These are phyloP conservation scores for Neurospora sp. DNA, from an alignment of 495 filamentous ascomycete genomes.

Conservation along the genomic window DNA sequence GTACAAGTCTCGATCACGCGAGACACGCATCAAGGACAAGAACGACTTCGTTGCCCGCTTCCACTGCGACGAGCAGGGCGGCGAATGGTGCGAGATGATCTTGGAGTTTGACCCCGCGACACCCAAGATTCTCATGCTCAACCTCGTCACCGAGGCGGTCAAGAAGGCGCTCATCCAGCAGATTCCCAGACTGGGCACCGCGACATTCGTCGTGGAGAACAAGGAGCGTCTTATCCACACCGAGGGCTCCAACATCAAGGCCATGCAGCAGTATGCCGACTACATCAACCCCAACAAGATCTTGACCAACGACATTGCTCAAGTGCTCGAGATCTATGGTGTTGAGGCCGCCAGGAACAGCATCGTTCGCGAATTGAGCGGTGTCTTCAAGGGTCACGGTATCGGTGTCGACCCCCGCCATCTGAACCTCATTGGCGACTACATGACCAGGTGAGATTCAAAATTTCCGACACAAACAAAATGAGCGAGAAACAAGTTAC, in stretches of 20 bases:
- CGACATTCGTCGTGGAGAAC: conserved; percentile 59
- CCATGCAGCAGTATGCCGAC: conserved; percentile 80
- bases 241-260: conserved; percentile 76
- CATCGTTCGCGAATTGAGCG: conserved; percentile 78
- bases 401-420: conserved; percentile 91
- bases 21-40: conserved; percentile 55
- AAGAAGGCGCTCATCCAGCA: conserved; percentile 76
- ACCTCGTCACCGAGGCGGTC: conserved; percentile 70
- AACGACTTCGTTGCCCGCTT: conserved; percentile 59
- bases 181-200: conserved; percentile 61
- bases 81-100: conserved; percentile 66
- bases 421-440: conserved; percentile 89
- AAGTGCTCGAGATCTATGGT: conserved; percentile 76
- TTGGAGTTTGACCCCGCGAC: conserved; percentile 73
- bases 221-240: conserved; percentile 57
- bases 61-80: conserved; percentile 65
- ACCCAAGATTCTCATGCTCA: conserved; percentile 88
- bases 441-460: conserved; percentile 59
- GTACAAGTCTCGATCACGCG: conserved; percentile 38
- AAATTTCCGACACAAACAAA: neutral
- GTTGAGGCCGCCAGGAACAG: conserved; percentile 82
- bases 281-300: conserved; percentile 80
- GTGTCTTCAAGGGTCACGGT: conserved; percentile 83
- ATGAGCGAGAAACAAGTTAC: neutral
- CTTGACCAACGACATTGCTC: conserved; percentile 84